Conservation (phyloP, 805 yeast species). For the Kodamaea restingae region DNA sequence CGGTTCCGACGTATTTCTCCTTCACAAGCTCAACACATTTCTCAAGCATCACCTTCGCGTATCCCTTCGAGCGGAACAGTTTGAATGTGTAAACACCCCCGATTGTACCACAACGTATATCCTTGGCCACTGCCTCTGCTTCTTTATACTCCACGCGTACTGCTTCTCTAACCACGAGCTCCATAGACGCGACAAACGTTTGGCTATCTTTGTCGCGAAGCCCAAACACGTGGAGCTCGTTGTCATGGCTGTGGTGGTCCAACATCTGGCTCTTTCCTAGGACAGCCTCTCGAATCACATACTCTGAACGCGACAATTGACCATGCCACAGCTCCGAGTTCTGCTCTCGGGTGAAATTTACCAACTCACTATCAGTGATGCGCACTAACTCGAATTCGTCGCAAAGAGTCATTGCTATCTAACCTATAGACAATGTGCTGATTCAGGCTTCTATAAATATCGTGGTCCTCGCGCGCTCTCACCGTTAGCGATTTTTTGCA, state of each 20-base stretch:
- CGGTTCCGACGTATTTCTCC: slow-evolving; percentile 20
- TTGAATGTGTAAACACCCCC: slow-evolving; percentile 42
- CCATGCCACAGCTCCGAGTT: slow-evolving; percentile 38
- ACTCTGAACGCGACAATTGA: slow-evolving; percentile 28
- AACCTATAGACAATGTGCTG: too few relatives aligned
- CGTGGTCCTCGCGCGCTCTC: not conserved
- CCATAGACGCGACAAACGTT: slow-evolving; percentile 30
- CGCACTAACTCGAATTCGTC: slow-evolving; percentile 14
- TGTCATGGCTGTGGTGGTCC: slow-evolving; percentile 11
- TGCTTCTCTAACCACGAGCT: slow-evolving; percentile 29
- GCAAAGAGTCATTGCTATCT: not conserved
- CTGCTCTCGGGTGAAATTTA: slow-evolving; percentile 31
- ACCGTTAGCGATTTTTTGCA: slow-evolving; percentile 1
- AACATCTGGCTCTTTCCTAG: slow-evolving; percentile 25
- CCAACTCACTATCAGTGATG: slow-evolving; percentile 20
- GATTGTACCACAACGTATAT: slow-evolving; percentile 32
- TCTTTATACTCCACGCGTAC: slow-evolving; percentile 20
- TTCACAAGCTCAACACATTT: slow-evolving; percentile 26
- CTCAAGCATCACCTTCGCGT: slow-evolving; percentile 38
- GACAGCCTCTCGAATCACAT: slow-evolving; percentile 30
- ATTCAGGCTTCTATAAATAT: not conserved
- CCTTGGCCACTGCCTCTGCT: slow-evolving; percentile 15
- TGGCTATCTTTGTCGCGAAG: slow-evolving; percentile 17
- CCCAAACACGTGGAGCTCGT: slow-evolving; percentile 22
- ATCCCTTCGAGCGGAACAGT: slow-evolving; percentile 34